These are phyloP conservation scores for Vigna trinervia DNA, from an alignment of 306 rosid genomes.

Conservation along the genomic window DNA sequence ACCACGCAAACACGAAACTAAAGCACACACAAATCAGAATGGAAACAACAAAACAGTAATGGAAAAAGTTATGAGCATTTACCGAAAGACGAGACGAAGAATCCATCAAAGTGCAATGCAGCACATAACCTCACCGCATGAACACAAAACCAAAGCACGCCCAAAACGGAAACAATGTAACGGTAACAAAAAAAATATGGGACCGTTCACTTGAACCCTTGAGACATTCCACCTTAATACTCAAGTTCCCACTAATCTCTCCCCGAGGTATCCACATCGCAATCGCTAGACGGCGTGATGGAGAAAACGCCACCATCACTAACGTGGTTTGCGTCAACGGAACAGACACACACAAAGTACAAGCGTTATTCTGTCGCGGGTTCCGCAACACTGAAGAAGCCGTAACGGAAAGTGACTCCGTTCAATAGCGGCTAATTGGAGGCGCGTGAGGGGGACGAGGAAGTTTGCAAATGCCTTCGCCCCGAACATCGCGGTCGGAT, in stretches of 20 bases:
- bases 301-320: conserved; percentile 55
- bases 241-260: conserved; percentile 86
- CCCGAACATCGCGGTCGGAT: no score
- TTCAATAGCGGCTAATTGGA: background rate
- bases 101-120: background rate
- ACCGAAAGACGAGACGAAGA: background rate
- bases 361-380: background rate
- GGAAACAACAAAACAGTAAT: background rate
- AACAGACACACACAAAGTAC: conserved; percentile 22
- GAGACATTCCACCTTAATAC: conserved; percentile 62
- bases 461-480: no score
- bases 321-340: background rate
- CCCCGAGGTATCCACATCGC: conserved; percentile 72
- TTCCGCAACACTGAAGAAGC: background rate
- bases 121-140: background rate
- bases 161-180: background rate
- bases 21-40: background rate
- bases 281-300: conserved; percentile 56
- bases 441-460: no score
- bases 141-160: background rate
- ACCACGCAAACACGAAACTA: background rate
- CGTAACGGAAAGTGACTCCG: conserved; percentile 6
- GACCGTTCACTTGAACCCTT: conserved; percentile 55
- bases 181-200: background rate
- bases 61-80: background rate